Evolutionary conservation across 139 green algal genomes (phyloP).

Genomic region (Chlorella ohadii): DNA sequence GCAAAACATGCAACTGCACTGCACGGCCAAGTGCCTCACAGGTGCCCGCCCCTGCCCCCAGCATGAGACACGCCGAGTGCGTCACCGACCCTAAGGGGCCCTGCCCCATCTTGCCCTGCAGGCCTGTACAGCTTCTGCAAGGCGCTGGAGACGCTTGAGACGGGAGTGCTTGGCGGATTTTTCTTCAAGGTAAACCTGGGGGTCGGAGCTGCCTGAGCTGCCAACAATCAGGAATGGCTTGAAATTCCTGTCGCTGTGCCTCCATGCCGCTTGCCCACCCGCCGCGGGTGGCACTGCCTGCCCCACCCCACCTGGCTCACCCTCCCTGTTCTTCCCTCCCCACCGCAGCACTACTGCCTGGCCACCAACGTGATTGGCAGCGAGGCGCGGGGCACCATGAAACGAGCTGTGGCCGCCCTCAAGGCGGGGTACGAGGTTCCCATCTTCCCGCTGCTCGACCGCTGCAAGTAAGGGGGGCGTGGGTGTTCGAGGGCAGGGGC

Average conservation of each 20-base stretch:
- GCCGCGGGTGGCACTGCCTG: too few species aligned
- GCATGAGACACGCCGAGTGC: neutral
- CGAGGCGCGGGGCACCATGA: constrained; percentile 53
- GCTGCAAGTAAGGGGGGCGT: constrained; percentile 18
- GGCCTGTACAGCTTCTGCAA: constrained; percentile 64
- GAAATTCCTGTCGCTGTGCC: too few species aligned
- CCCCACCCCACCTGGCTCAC: too few species aligned
- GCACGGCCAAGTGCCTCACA: too few species aligned
- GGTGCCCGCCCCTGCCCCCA: too few species aligned
- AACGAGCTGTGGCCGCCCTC: constrained; percentile 48
- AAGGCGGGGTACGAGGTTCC: constrained; percentile 57
- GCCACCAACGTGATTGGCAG: constrained; percentile 60
- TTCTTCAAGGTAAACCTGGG: constrained; percentile 43
- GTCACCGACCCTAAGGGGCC: too few species aligned
- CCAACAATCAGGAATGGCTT: too few species aligned
- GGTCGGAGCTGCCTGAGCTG: too few species aligned
- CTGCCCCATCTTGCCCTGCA: constrained; percentile 12
- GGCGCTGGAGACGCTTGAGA: constrained; percentile 57
- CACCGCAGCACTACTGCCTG: constrained; percentile 49
- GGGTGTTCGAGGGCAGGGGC: too few species aligned
- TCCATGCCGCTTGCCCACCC: too few species aligned
- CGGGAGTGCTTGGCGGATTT: constrained; percentile 56
- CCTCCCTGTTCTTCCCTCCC: too few species aligned
- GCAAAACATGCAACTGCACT: too few species aligned
- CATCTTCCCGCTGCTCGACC: constrained; percentile 56